Percentiles rank a stretch among this genome's conserved stretches.
Conservation (phyloP, 495 filamentous ascomycete species). For the Hyaloscypha hepaticicola region DNA sequence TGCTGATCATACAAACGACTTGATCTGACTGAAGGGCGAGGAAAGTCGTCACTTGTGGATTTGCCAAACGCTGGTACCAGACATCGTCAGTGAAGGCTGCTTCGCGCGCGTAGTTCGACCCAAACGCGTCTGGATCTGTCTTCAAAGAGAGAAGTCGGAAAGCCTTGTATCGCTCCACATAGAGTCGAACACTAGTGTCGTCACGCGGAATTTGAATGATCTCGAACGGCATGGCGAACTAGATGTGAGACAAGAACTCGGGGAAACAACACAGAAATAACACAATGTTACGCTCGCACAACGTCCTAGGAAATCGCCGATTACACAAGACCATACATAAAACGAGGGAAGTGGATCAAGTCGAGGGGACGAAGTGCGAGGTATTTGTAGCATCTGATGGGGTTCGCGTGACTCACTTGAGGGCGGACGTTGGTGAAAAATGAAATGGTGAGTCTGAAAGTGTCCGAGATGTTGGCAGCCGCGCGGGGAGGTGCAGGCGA, state of each 20-base stretch:
- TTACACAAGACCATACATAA: background rate
- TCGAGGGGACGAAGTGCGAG: background rate
- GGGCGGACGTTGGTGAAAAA: too few relatives aligned
- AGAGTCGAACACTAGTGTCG: conserved; percentile 30
- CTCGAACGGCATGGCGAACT: conserved; percentile 20
- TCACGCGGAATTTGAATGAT: conserved; percentile 30
- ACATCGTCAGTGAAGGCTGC: conserved; percentile 39
- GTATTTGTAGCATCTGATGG: conserved; percentile 16
- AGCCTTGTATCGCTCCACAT: conserved; percentile 34
- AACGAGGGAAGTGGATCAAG: background rate
- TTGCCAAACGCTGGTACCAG: conserved; percentile 46
- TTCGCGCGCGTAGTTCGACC: conserved; percentile 48
- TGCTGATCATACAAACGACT: conserved; percentile 28
- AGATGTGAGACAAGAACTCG: background rate
- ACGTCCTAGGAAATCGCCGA: background rate
- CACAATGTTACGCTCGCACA: background rate
- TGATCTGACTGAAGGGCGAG: conserved; percentile 35
- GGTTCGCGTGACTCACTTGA: conserved; percentile 19
- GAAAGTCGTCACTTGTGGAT: conserved; percentile 45
- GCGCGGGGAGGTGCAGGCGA: background rate
- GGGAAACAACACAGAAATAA: background rate
- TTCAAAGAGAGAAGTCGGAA: conserved; percentile 38
- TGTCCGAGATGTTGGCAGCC: background rate
- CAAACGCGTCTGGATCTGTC: conserved; percentile 43
- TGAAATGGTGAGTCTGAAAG: background rate